These are phyloP conservation scores for Daldinia caldariorum DNA, from an alignment of 495 filamentous ascomycete species.

Conservation along the genomic window DNA sequence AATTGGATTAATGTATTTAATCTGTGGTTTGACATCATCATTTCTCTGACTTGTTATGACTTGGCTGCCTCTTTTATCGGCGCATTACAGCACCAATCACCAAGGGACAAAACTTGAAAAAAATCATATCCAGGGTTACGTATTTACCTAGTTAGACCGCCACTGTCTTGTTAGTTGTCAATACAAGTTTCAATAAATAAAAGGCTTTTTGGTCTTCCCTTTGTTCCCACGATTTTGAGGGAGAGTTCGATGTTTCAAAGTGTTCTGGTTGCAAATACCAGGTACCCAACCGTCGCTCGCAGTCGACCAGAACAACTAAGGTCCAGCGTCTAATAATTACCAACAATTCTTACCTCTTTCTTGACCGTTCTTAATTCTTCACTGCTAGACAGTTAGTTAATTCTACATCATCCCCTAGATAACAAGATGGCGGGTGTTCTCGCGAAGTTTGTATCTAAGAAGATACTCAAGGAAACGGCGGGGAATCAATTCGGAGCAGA, in stretches of 20 bases:
- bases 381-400: background rate
- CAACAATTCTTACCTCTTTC: slow-evolving; percentile 13
- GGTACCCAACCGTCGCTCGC: slow-evolving; percentile 2
- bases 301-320: slow-evolving; percentile 10
- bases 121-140: slow-evolving; percentile 21
- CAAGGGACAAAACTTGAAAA: slow-evolving; percentile 38
- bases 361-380: background rate
- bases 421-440: slow-evolving; percentile 62
- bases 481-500: slow-evolving; percentile 74
- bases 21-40: slow-evolving; percentile 37
- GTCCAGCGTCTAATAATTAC: background rate
- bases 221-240: slow-evolving; percentile 14
- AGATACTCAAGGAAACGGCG: slow-evolving; percentile 70
- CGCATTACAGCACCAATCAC: slow-evolving; percentile 10
- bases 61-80: slow-evolving; percentile 26
- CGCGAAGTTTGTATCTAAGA: slow-evolving; percentile 68
- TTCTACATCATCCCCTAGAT: slow-evolving; percentile 29
- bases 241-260: slow-evolving; percentile 26
- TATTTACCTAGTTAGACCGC: slow-evolving; percentile 28
- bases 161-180: slow-evolving; percentile 21
- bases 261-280: slow-evolving; percentile 3
- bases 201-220: slow-evolving; percentile 18
- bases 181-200: slow-evolving; percentile 18
- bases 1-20: slow-evolving; percentile 24
- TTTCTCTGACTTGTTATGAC: slow-evolving; percentile 27